A percentile compares a stretch with the other conserved stretches of the same genome.
phyloP scores from a whole-genome alignment of 805 yeast genomes.

The Ogataea dorogensis region DNA sequence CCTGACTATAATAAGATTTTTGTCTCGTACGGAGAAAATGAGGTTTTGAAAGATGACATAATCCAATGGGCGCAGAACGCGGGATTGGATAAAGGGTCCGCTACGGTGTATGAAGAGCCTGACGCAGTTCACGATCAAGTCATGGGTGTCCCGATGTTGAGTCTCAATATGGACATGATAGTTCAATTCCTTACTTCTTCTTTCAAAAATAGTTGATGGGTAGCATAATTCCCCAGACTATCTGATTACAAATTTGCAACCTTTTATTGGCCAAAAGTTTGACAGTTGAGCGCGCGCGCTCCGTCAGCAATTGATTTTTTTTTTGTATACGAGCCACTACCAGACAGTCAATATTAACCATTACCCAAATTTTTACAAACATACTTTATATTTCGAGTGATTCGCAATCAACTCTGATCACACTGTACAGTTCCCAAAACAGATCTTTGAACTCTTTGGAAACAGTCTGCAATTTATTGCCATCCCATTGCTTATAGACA shows the following conservation, averaged over 20 bases:
- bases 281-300: not conserved
- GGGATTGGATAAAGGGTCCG: not conserved
- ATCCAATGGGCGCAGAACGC: not conserved
- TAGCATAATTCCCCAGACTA: too few relatives aligned
- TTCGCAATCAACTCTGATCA: too few relatives aligned
- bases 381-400: conserved; percentile 1
- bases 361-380: conserved; percentile 1
- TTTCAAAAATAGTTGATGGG: too few relatives aligned
- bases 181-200: not conserved
- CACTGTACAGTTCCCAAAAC: too few relatives aligned
- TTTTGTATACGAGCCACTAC: conserved; percentile 1
- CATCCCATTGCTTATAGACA: conserved; percentile 1
- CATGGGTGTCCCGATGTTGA: not conserved
- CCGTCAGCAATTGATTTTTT: not conserved
- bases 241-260: conserved; percentile 3
- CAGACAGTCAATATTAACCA: not conserved
- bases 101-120: conserved; percentile 3
- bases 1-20: conserved; percentile 4
- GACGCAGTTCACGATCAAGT: conserved; percentile 6
- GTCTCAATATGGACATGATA: not conserved
- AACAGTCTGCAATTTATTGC: not conserved
- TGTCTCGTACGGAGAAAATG: conserved; percentile 10
- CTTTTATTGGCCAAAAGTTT: conserved; percentile 4
- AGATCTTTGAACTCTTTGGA: not conserved
- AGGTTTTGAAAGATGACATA: conserved; percentile 6